A percentile compares a stretch with the other conserved stretches of the same genome.
Evolutionary conservation across 257 asterid genomes (phyloP).

Genomic region (Gentiana macrophylla): DNA sequence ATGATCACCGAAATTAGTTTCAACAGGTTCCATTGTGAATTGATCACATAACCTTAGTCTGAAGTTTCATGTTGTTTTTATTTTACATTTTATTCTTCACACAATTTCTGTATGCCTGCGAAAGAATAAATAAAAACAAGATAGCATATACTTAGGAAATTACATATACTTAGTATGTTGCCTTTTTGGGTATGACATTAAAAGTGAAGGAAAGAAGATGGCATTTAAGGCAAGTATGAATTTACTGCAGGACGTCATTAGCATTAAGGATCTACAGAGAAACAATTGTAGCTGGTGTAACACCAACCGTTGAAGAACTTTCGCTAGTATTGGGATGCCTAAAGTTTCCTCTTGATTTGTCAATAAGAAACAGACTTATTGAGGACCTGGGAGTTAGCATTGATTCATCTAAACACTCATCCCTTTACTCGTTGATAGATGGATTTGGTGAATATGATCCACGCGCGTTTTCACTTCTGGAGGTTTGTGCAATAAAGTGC

Average conservation of each 20-base stretch:
- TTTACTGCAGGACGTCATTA: conserved; percentile 80
- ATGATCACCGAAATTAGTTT: no score
- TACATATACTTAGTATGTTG: neutral
- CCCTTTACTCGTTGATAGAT: conserved; percentile 60
- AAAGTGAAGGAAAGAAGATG: conserved; percentile 6
- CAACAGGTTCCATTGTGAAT: no score
- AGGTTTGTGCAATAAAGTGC: conserved; percentile 36
- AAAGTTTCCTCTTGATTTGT: conserved; percentile 62
- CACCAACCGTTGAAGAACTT: conserved; percentile 66
- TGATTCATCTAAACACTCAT: conserved; percentile 37
- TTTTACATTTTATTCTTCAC: no score
- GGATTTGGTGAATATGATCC: conserved; percentile 98
- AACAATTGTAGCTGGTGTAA: conserved; percentile 61
- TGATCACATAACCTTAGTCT: no score
- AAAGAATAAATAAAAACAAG: no score
- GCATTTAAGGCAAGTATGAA: conserved; percentile 12
- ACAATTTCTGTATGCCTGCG: no score
- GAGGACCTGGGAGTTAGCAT: conserved; percentile 57
- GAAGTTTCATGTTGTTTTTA: no score
- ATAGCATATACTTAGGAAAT: no score
- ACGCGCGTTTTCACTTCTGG: conserved; percentile 82
- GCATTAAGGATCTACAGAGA: conserved; percentile 86
- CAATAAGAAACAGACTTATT: conserved; percentile 57
- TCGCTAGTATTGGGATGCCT: conserved; percentile 85
- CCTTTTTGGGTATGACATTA: neutral